These are phyloP conservation scores for Apiospora pterosperma DNA, from an alignment of 2,329 filamentous ascomycete genomes.

Conservation along the genomic window DNA sequence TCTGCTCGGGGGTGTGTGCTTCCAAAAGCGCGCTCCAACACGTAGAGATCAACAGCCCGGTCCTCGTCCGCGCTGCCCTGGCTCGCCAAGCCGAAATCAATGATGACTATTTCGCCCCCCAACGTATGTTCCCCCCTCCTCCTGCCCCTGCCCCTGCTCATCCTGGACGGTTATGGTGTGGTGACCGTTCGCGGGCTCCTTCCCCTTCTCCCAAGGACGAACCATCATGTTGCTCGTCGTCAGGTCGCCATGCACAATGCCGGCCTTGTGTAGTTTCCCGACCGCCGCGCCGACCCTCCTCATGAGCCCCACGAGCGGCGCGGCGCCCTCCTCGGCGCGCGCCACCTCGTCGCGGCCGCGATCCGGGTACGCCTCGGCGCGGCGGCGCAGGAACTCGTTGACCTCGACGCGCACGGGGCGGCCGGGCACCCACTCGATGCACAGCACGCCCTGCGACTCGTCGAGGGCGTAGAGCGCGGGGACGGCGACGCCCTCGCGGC, in stretches of 20 bases:
- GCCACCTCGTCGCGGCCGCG: constrained; percentile 13
- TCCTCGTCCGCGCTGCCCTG: constrained; percentile 85
- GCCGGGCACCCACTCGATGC: constrained; percentile 83
- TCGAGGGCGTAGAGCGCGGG: constrained; percentile 74
- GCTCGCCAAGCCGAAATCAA: constrained; percentile 89
- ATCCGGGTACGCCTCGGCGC: constrained; percentile 22
- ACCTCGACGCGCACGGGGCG: constrained; percentile 66
- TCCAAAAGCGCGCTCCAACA: constrained; percentile 88
- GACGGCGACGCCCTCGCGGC: constrained; percentile 75
- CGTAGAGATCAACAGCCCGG: constrained; percentile 91
- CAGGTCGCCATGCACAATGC: constrained; percentile 90
- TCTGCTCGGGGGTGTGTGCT: constrained; percentile 91
- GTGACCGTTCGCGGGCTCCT: constrained; percentile 12
- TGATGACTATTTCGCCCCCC: constrained; percentile 78
- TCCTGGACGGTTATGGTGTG: no score
- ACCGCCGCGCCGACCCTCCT: constrained; percentile 67
- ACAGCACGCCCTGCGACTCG: constrained; percentile 65
- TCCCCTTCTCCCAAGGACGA: constrained; percentile 33
- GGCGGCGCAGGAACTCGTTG: constrained; percentile 62
- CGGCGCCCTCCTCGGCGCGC: constrained; percentile 39
- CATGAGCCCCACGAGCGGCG: constrained; percentile 60
- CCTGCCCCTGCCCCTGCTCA: constrained; percentile 13
- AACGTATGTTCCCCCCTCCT: constrained; percentile 28
- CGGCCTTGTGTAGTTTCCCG: constrained; percentile 74
- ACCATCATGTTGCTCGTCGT: constrained; percentile 98